A percentile compares a stretch with the other conserved stretches of the same genome.
Evolutionary conservation across 495 filamentous ascomycete genomes (phyloP).

Genomic region (Xylaria grammica): DNA sequence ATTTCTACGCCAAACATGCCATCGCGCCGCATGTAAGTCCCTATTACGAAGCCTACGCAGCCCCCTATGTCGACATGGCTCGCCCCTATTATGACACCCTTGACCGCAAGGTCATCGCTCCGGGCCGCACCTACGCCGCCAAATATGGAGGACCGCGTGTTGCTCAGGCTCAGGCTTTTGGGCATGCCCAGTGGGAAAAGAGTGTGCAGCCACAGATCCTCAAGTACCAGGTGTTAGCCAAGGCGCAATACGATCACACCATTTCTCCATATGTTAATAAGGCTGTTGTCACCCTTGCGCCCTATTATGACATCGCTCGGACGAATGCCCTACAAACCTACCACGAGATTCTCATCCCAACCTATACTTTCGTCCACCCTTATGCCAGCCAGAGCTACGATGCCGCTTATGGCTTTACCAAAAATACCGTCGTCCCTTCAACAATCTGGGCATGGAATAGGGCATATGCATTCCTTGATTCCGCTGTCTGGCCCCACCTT

Average conservation of each 20-base stretch:
- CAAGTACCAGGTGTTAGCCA: slow-evolving; percentile 61
- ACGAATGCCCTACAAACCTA: slow-evolving; percentile 68
- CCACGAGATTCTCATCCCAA: slow-evolving; percentile 73
- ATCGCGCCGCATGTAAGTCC: slow-evolving; percentile 78
- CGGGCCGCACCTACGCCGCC: slow-evolving; percentile 66
- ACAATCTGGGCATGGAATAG: slow-evolving; percentile 71
- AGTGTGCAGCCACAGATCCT: slow-evolving; percentile 75
- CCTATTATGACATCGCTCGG: slow-evolving; percentile 72
- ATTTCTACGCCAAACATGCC: slow-evolving; percentile 70
- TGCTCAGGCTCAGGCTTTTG: slow-evolving; percentile 65
- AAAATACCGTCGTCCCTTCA: slow-evolving; percentile 75
- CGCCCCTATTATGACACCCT: slow-evolving; percentile 74
- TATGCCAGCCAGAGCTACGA: slow-evolving; percentile 74
- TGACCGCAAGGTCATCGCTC: slow-evolving; percentile 70
- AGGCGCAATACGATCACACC: slow-evolving; percentile 67
- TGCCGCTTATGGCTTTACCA: slow-evolving; percentile 66
- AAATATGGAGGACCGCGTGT: slow-evolving; percentile 81
- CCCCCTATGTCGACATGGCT: slow-evolving; percentile 77
- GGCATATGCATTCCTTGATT: slow-evolving; percentile 68
- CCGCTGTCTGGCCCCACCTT: slow-evolving; percentile 78
- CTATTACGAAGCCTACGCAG: slow-evolving; percentile 84
- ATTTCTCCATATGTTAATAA: slow-evolving; percentile 77
- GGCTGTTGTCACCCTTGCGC: slow-evolving; percentile 58
- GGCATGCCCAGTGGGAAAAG: slow-evolving; percentile 76
- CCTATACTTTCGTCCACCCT: slow-evolving; percentile 73